A percentile compares a stretch with the other conserved stretches of the same genome.
Evolutionary conservation across 371 early-diverging fungal species (phyloP).

Genomic region (Spraguea lophii): DNA sequence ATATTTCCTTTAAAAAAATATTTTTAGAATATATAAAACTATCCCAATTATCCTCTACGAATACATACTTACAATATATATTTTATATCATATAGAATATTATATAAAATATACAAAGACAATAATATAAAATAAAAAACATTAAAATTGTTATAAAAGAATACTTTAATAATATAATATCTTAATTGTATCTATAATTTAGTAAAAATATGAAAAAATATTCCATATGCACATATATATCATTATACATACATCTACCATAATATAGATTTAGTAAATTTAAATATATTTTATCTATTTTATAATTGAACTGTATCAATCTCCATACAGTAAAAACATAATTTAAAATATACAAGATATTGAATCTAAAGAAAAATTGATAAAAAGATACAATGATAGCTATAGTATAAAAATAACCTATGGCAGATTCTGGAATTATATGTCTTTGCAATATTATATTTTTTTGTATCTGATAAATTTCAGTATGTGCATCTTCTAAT

Average conservation of each 20-base stretch:
- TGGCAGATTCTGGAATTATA: not conserved
- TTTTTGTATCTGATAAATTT: not conserved
- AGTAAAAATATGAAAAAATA: constrained; percentile 3
- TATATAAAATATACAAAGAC: too few relatives aligned
- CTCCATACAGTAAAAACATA: constrained; percentile 44
- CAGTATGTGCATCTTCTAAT: constrained; percentile 11
- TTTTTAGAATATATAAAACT: too few relatives aligned
- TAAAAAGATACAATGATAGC: constrained; percentile 10
- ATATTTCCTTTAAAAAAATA: too few relatives aligned
- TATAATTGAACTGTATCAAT: constrained; percentile 35
- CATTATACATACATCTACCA: constrained; percentile 11
- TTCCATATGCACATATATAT: constrained; percentile 22
- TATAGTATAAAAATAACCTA: constrained; percentile 2
- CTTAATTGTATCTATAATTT: constrained; percentile 1
- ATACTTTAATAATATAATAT: too few relatives aligned
- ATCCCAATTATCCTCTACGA: too few relatives aligned
- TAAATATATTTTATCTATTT: constrained; percentile 31
- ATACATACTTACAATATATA: too few relatives aligned
- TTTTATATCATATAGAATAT: too few relatives aligned
- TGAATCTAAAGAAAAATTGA: constrained; percentile 7
- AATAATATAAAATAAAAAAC: too few relatives aligned
- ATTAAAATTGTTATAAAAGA: too few relatives aligned
- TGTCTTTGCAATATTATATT: not conserved
- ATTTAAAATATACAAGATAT: constrained; percentile 29
- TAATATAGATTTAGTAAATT: constrained; percentile 10